A percentile compares a stretch with the other conserved stretches of the same genome.
Evolutionary conservation across 2,329 filamentous ascomycete species (phyloP).

Genomic region (Pseudogymnoascus sp.): DNA sequence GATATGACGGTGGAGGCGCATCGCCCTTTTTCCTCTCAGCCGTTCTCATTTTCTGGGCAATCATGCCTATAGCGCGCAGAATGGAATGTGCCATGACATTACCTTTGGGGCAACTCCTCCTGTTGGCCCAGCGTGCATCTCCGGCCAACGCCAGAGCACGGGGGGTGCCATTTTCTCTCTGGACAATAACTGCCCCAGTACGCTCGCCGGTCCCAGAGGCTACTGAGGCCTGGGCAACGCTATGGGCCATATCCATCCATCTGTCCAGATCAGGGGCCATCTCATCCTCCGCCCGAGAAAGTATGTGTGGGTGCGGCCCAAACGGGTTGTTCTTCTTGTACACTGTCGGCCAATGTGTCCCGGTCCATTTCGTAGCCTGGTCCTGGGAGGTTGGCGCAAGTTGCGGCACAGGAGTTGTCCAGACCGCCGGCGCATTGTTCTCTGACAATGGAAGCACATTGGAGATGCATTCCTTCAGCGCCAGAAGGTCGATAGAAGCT

Average conservation of each 20-base stretch:
- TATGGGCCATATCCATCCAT: conserved; percentile 62
- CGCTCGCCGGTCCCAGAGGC: conserved; percentile 55
- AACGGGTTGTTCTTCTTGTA: conserved; percentile 85
- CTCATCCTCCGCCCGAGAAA: conserved; percentile 62
- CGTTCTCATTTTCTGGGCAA: conserved; percentile 51
- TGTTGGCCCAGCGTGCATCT: conserved; percentile 63
- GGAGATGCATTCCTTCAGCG: conserved; percentile 42
- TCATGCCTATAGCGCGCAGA: conserved; percentile 75
- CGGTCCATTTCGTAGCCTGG: conserved; percentile 68
- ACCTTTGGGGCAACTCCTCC: conserved; percentile 44
- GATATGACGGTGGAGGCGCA: conserved; percentile 4
- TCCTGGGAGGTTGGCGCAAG: conserved; percentile 68
- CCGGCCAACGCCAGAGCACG: conserved; percentile 63
- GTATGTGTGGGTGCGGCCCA: conserved; percentile 71
- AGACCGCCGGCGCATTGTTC: conserved; percentile 47
- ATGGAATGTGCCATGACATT: conserved; percentile 75
- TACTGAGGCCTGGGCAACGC: conserved; percentile 54
- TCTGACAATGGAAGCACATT: conserved; percentile 13
- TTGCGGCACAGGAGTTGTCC: conserved; percentile 61
- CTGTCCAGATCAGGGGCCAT: conserved; percentile 55
- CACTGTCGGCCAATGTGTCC: conserved; percentile 74
- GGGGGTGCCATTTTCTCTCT: conserved; percentile 32
- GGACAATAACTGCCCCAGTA: conserved; percentile 70
- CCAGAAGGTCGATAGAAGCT: conserved; percentile 42
- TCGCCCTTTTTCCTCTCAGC: conserved; percentile 21